Evolutionary conservation across 176 grass and related monocot species (phyloP).

Genomic region (Paspalum notatum): DNA sequence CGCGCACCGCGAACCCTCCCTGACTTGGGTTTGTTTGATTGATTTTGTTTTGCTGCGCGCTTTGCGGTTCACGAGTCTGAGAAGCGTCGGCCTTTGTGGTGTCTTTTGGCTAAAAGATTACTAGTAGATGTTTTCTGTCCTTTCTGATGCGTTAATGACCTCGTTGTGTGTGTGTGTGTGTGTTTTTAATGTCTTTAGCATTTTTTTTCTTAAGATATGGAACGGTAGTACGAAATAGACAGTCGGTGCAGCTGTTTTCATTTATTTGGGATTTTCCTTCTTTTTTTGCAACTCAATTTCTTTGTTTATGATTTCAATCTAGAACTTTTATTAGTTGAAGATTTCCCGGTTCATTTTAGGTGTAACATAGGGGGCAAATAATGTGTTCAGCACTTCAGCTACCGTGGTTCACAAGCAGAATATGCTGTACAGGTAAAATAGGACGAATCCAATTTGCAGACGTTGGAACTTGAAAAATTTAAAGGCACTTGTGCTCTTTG

Average conservation of each 20-base stretch:
- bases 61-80: background rate
- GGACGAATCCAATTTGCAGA: background rate
- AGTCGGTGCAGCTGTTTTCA: background rate
- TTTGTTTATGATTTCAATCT: slow-evolving; percentile 1
- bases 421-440: background rate
- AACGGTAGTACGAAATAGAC: background rate
- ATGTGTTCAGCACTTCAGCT: slow-evolving; percentile 1
- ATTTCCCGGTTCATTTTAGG: background rate
- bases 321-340: background rate
- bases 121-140: background rate
- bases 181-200: background rate
- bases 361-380: background rate
- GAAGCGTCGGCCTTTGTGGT: background rate
- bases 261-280: slow-evolving; percentile 8
- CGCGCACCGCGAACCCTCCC: background rate
- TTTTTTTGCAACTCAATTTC: background rate
- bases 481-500: background rate
- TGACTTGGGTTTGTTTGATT: background rate
- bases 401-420: slow-evolving; percentile 5
- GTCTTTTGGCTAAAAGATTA: background rate
- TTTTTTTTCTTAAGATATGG: background rate
- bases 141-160: background rate
- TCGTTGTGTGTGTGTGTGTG: no score
- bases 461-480: slow-evolving; percentile 1
- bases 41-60: slow-evolving; percentile 15